Base-by-base conservation (phyloP, 768 basidiomycete genomes). In the Termitomyces eurrhizus region DNA sequence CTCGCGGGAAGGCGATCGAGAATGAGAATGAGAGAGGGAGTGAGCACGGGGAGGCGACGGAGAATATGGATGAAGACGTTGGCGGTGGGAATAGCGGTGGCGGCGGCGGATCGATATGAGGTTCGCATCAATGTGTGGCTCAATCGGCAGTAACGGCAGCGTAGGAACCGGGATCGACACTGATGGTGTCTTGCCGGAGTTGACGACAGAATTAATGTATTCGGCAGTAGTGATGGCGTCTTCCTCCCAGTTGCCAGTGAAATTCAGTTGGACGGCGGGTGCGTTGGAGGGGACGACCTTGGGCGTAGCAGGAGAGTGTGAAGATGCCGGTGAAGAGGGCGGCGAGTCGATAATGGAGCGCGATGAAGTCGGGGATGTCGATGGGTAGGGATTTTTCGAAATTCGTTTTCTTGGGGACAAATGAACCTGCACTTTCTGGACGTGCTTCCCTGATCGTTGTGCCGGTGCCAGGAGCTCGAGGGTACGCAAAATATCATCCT, bases 171-270 rank as follows among this genome's bases (percentile, higher is more conserved):
- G 7, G 4, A 46, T 21, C 2, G 36, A 21, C 0, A 37, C 6
- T 5, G 39, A 33, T 18, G 21, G 56, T 16, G 16, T 56, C 33
- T 37, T 33, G 29, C 14, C 51, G 42, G 14, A 4, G 50, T 44
- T 49, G 32, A 16, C 1, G 4, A 45, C 14, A 1, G 39, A 46
- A 14, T 29, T 11, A 7, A 54, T 42, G 16, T 49, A 44, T 4
- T 54, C 37, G 6, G 44, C 51, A 1, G 62, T 32, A 6, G 62
- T 51, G 1, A 65, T 53, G 16, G 56, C 62, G 21, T 66, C 65
- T 2, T 41, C 50, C 14, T 52, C 65, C 65, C 65, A 66, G 42
- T 66, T 52, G 13, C 65, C 65, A 11, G 65, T 66, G 35, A 52
- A 66, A 3, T 37, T 61, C 4, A 18, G 16, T 16, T n/a, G 45